Conservation (phyloP, 306 rosid species). For the Citrullus mucosospermus region DNA sequence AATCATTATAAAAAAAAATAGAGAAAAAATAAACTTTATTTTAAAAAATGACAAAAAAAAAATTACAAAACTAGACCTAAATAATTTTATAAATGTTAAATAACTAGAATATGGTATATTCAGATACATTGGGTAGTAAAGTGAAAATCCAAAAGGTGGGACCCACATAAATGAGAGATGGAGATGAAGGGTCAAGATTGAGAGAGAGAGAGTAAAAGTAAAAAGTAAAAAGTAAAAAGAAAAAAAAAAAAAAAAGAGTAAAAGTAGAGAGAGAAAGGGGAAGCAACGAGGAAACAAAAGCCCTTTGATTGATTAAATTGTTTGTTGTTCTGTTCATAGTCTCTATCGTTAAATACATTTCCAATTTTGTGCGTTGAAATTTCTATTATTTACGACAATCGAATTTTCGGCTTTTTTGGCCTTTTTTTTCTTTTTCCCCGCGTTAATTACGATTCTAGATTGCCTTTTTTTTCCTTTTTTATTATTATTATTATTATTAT, state of each 20-base stretch:
- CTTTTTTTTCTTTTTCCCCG: not conserved
- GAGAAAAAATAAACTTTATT: too few species aligned
- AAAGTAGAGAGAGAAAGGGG: not conserved
- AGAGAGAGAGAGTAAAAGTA: not conserved
- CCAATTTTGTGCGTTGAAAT: not conserved
- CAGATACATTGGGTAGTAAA: too few species aligned
- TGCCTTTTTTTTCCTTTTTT: not conserved
- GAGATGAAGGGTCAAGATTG: not conserved
- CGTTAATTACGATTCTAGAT: conserved; percentile 5
- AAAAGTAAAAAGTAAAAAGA: too few species aligned
- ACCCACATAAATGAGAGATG: not conserved
- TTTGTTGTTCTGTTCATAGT: not conserved
- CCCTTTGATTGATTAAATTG: not conserved
- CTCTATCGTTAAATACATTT: not conserved
- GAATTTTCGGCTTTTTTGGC: not conserved
- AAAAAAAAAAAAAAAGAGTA: not conserved
- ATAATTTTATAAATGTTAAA: too few species aligned
- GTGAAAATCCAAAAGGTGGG: not conserved
- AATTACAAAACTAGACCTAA: too few species aligned
- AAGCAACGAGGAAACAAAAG: not conserved
- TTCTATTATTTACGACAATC: not conserved
- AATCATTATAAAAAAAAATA: too few species aligned
- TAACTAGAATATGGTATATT: too few species aligned
- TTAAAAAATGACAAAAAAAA: too few species aligned
- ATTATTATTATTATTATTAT: not conserved